Conservation (phyloP, 2,329 filamentous ascomycete species). For the Dissoconium aciculare region DNA sequence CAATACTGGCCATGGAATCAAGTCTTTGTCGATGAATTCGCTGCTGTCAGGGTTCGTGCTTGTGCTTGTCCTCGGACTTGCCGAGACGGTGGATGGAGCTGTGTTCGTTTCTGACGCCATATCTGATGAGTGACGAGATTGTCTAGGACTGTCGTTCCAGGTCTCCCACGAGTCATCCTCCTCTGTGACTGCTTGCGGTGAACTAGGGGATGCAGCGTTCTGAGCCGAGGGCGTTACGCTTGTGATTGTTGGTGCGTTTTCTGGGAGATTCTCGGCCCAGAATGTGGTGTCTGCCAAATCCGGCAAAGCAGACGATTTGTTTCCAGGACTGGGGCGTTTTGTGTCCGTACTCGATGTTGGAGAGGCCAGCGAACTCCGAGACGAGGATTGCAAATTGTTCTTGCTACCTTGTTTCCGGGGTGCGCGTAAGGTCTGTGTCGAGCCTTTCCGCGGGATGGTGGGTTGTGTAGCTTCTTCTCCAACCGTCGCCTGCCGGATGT, state of each 20-base stretch:
- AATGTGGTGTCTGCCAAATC: conserved; percentile 19
- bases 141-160: conserved; percentile 18
- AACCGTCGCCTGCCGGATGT: conserved; percentile 86
- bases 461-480: conserved; percentile 74
- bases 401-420: conserved; percentile 18
- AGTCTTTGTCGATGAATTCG: conserved; percentile 23
- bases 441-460: conserved; percentile 23
- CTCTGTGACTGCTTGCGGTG: too few species aligned
- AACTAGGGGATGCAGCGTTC: too few species aligned
- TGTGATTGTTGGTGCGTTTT: too few species aligned
- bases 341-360: too few species aligned
- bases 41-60: conserved; percentile 5
- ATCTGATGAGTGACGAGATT: conserved; percentile 13
- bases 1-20: conserved; percentile 52
- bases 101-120: conserved; percentile 16
- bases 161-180: conserved; percentile 18
- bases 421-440: conserved; percentile 14
- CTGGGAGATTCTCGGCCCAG: conserved; percentile 20
- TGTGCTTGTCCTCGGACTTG: conserved; percentile 13
- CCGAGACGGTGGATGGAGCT: conserved; percentile 15
- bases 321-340: too few species aligned
- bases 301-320: too few species aligned
- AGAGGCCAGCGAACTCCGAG: conserved; percentile 11
- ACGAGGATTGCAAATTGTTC: conserved; percentile 12
- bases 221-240: too few species aligned